Conservation (phyloP, 192 early-diverging fungal species). For the Gorgonomyces haynaldii region DNA sequence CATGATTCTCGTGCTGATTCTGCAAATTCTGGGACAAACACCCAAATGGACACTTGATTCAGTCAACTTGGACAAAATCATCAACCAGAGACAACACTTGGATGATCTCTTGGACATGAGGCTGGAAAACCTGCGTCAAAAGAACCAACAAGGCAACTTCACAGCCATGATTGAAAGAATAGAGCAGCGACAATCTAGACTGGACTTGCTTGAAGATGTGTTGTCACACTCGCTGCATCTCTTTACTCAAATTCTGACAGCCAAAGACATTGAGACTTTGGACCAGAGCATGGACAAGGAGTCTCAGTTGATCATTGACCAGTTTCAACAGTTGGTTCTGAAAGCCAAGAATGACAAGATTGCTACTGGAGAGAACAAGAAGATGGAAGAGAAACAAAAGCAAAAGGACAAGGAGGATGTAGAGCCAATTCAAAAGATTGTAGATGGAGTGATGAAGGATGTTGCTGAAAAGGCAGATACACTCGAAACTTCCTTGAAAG, state of each 20-base stretch:
- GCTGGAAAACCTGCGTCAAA: too few relatives aligned
- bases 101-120: too few relatives aligned
- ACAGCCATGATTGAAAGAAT: too few relatives aligned
- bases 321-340: constrained; percentile 5
- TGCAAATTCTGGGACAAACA: too few relatives aligned
- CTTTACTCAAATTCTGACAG: neutral
- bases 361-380: neutral
- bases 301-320: neutral
- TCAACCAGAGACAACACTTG: too few relatives aligned
- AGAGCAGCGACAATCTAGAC: too few relatives aligned
- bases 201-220: neutral
- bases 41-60: too few relatives aligned
- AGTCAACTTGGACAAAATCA: too few relatives aligned
- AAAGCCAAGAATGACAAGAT: constrained; percentile 3
- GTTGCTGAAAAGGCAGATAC: constrained; percentile 13
- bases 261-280: constrained; percentile 1
- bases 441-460: constrained; percentile 1
- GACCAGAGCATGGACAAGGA: neutral
- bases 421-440: neutral
- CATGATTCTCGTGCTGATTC: too few relatives aligned
- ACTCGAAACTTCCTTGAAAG: constrained; percentile 8
- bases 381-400: constrained; percentile 3
- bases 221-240: neutral
- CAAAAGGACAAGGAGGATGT: neutral
- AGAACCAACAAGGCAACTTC: too few relatives aligned